These are phyloP conservation scores for Eimeria brunetti DNA, from an alignment of 169 alveolate species.

Conservation along the genomic window DNA sequence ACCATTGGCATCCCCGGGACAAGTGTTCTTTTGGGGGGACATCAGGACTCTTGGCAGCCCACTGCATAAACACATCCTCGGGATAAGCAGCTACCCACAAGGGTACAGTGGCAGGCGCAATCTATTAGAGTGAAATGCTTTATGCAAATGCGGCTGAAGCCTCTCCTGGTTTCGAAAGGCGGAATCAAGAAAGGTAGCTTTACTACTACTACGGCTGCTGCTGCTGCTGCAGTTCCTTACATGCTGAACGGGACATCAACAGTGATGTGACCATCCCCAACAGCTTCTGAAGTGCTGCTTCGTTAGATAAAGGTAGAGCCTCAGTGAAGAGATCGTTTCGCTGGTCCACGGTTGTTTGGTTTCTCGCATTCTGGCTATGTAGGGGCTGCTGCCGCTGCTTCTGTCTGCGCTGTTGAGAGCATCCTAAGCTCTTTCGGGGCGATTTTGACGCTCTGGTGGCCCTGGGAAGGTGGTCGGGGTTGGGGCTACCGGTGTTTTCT, in stretches of 20 bases:
- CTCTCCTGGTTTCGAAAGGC: neutral
- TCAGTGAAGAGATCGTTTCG: neutral
- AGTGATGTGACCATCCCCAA: constrained; percentile 25
- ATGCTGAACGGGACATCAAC: constrained; percentile 21
- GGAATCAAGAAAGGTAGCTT: neutral
- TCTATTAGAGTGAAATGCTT: neutral
- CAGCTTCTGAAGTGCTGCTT: constrained; percentile 18
- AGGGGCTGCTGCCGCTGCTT: neutral
- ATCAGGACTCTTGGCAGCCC: neutral
- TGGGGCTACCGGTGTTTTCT: neutral
- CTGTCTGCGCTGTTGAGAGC: neutral
- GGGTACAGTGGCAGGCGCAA: neutral
- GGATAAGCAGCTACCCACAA: neutral
- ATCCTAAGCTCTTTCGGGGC: neutral
- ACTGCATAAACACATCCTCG: neutral
- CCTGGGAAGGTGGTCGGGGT: neutral
- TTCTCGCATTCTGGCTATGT: neutral
- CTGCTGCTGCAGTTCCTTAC: constrained; percentile 2
- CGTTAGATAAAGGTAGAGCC: neutral
- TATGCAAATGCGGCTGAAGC: neutral
- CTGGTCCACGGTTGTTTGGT: neutral
- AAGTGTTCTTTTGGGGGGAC: neutral
- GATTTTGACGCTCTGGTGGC: neutral
- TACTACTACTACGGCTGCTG: neutral
- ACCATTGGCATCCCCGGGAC: neutral